Percentiles rank a stretch among this genome's conserved stretches.
phyloP scores from a whole-genome alignment of 2,329 filamentous ascomycete species.

The Geosmithia morbida region DNA sequence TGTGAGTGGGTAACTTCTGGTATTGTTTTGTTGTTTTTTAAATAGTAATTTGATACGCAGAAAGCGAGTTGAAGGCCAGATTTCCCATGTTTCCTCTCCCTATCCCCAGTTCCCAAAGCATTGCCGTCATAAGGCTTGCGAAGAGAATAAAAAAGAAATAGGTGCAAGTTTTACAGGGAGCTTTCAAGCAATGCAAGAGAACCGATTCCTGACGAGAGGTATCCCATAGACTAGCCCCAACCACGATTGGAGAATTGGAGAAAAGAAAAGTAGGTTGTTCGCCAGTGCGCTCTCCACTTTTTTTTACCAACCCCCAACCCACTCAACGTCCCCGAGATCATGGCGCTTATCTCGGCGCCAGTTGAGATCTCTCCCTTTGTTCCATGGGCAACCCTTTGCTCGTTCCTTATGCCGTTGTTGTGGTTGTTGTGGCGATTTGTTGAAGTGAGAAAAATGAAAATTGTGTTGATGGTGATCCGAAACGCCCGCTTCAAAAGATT shows the following conservation, averaged over 20 bases:
- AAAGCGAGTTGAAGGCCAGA: constrained; percentile 43
- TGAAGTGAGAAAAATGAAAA: constrained; percentile 6
- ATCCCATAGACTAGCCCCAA: constrained; percentile 23
- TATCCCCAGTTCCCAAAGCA: neutral
- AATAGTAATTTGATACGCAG: constrained; percentile 43
- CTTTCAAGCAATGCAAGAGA: neutral
- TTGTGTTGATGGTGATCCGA: constrained; percentile 27
- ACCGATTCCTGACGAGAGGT: neutral
- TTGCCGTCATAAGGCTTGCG: neutral
- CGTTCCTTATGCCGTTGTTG: constrained; percentile 26
- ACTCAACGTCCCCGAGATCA: constrained; percentile 73
- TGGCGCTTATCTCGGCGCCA: constrained; percentile 47
- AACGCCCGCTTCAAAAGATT: constrained; percentile 31
- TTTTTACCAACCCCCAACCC: constrained; percentile 81
- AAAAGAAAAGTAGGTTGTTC: constrained; percentile 15
- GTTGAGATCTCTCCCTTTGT: constrained; percentile 43
- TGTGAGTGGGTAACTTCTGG: constrained; percentile 53
- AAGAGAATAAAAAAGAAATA: neutral
- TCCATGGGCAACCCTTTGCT: constrained; percentile 39
- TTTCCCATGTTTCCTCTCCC: constrained; percentile 7
- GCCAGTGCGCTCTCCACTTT: constrained; percentile 12
- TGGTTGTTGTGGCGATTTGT: constrained; percentile 20
- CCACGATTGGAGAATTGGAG: constrained; percentile 41
- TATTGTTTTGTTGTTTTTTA: constrained; percentile 31
- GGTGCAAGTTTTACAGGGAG: neutral